Base-by-base conservation (phyloP, 225 moss, liverwort and hornwort species). In the Sphagnum contortum region DNA sequence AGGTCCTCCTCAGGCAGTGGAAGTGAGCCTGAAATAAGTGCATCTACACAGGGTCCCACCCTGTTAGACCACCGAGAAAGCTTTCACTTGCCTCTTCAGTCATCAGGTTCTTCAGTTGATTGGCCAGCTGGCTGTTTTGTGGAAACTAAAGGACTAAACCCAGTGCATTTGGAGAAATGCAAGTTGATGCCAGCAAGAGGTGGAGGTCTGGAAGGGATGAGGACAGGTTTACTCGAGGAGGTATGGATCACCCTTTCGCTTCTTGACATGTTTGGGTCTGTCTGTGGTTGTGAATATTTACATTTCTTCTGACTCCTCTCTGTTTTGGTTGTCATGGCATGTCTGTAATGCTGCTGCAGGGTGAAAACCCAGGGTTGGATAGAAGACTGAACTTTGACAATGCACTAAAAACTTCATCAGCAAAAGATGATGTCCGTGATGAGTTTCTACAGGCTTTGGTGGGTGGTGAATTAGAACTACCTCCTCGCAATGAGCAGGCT, bases 381-480 rank as follows among this genome's bases (percentile, higher is more conserved):
- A 48, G 62, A 8, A 63, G 53, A 53, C 61, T 62, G 5, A 29
- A 45, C 29, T 63, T 70, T 9, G 53, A 48, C 49, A 56, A 70
- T 4, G 59, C 9, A 47, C 50, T 11, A 5, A 13, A 45, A 12
- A 62, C 46, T 12, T 48, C 56, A 57, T 56, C 54, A 46, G 50
- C 63, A 3, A 48, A 55, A 9, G 64, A 71, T 48, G 64, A 71
- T 64, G 64, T 71, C 48, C 58, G 64, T 65, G 71, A 71, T 52
- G 58, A 71, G 49, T 71, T 71, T 47, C 71, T 71, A 48, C 56
- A 59, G 55, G 63, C 71, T 13, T 57, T 71, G 57, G 57, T 54
- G 9, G 71, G 64, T 12, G 62, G 47, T 48, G 10, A 12, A 8
- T 53, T 10, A 10, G 57, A 58, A 4, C 11, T 67, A 57, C 10